Base-by-base conservation (phyloP, 768 basidiomycete genomes). In the Mycena amicta region DNA sequence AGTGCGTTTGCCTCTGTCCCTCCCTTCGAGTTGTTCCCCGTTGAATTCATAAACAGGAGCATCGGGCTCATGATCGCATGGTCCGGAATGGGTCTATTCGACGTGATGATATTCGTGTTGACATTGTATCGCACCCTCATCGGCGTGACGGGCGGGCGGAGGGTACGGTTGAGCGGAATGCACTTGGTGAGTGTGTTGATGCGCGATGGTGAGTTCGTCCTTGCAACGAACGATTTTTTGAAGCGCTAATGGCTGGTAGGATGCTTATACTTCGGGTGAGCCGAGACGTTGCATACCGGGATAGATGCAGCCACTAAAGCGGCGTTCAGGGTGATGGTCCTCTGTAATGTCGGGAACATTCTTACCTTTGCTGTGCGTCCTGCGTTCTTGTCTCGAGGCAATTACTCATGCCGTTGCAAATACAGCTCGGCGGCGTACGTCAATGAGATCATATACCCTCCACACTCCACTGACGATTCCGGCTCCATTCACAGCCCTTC, bases 1-100 rank as follows among this genome's bases (percentile, higher is more conserved):
- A 62, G 61, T 62, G 37, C 33, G 59, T 61, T 25, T 30, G 12
- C 20, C 22, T 18, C n/a, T n/a, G 2, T 22, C 26, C 25, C 43
- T 45, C 22, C 3, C 31, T 28, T 55, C n/a, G n/a, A n/a, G n/a
- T n/a, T 29, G 23, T 15, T 2, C 39, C n/a, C 11, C 40, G 3
- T 3, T 22, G 26, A 28, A 4, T 22, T 15, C 18, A 8, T 23
- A 12, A 1, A 6, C 26, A 62, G 61, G 50, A 58, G 39, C 37
- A 8, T 29, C 20, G 50, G 52, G n/a, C 53, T 54, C 4, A 52
- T 52, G 2, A 39, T 55, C 30, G 40, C 61, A 8, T 49, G 47
- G 47, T 49, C 47, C 25, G 47, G 6, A 8, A 49, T 49, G 47
- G 47, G 47, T 5, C 25, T 28, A 12, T 49, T 49, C 47, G 47